phyloP scores from a whole-genome alignment of 345 rosid species.

The Salix purpurea region DNA sequence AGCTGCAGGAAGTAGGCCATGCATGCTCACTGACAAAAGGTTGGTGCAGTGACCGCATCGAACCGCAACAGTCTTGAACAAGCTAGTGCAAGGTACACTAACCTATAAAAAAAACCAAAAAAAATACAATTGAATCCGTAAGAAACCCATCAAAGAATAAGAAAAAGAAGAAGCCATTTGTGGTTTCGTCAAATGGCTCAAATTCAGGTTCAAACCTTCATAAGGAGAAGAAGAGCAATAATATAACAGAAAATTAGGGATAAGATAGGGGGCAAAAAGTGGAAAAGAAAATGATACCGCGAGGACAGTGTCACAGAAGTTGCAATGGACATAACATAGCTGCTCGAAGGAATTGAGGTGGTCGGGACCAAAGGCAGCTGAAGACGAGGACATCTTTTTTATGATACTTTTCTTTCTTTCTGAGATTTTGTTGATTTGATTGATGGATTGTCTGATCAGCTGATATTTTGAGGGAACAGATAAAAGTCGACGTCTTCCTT shows the following conservation, averaged over 20 bases:
- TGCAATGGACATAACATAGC: slow-evolving; percentile 98
- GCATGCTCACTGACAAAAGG: slow-evolving; percentile 80
- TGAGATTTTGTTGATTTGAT: slow-evolving; percentile 49
- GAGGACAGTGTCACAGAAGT: slow-evolving; percentile 84
- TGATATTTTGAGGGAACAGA: slow-evolving; percentile 45
- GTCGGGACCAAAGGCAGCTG: slow-evolving; percentile 81
- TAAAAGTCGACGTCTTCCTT: slow-evolving; percentile 36
- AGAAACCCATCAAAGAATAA: not conserved
- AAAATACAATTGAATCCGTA: not conserved
- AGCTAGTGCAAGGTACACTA: slow-evolving; percentile 90
- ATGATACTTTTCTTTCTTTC: slow-evolving; percentile 12
- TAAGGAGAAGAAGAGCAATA: not conserved
- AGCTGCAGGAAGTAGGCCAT: slow-evolving; percentile 58
- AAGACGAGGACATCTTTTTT: slow-evolving; percentile 58
- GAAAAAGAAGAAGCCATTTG: not conserved
- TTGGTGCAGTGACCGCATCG: slow-evolving; percentile 96
- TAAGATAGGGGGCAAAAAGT: slow-evolving; percentile 1
- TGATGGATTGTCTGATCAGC: slow-evolving; percentile 73
- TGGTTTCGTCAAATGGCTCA: not conserved
- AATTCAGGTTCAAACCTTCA: not conserved
- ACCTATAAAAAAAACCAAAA: slow-evolving; percentile 41
- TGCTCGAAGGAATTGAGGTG: slow-evolving; percentile 88
- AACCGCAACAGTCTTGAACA: slow-evolving; percentile 92
- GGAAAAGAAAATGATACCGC: slow-evolving; percentile 45
- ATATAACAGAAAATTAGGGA: not conserved